A percentile compares a stretch with the other conserved stretches of the same genome.
These are phyloP conservation scores for Beauveria sp. DNA, from an alignment of 2,329 filamentous ascomycete genomes.

Conservation along the genomic window DNA sequence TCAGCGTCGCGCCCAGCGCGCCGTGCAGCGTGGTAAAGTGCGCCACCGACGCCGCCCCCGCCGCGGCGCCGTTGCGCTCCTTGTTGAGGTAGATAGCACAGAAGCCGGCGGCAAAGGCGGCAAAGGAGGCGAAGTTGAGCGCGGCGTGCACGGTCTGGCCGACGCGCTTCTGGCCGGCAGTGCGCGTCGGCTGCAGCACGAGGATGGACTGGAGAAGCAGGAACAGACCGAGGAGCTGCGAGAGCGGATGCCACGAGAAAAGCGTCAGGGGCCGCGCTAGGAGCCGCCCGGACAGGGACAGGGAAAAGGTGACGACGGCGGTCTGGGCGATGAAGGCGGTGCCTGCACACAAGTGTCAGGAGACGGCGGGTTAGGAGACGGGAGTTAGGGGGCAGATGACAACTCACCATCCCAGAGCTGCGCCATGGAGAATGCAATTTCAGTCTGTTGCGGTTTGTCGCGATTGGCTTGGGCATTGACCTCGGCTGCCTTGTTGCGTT, in stretches of 20 bases:
- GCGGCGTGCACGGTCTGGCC: conserved; percentile 57
- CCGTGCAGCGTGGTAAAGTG: conserved; percentile 80
- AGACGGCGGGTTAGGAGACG: background rate
- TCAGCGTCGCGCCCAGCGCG: conserved; percentile 62
- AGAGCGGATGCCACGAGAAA: conserved; percentile 82
- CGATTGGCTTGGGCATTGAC: background rate
- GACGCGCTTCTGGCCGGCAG: conserved; percentile 60
- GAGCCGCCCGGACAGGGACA: conserved; percentile 71
- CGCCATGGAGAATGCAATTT: background rate
- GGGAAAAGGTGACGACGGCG: conserved; percentile 66
- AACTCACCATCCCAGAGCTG: background rate
- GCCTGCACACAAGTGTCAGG: conserved; percentile 41
- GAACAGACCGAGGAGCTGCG: conserved; percentile 59
- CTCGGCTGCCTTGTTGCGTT: background rate
- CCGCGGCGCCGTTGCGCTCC: conserved; percentile 45
- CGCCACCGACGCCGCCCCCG: conserved; percentile 16
- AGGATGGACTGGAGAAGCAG: conserved; percentile 73
- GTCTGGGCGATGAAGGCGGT: conserved; percentile 75
- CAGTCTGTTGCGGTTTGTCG: background rate
- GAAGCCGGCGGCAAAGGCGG: conserved; percentile 56
- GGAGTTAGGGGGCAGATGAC: background rate
- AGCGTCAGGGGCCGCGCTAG: conserved; percentile 64
- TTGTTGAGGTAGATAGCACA: conserved; percentile 81
- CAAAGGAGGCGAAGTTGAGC: conserved; percentile 59
- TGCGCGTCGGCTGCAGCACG: conserved; percentile 79